Percentiles rank a stretch among this genome's conserved stretches.
Conservation (phyloP, 202 grass and related monocot genomes). For the Tripidium arundinaceum region DNA sequence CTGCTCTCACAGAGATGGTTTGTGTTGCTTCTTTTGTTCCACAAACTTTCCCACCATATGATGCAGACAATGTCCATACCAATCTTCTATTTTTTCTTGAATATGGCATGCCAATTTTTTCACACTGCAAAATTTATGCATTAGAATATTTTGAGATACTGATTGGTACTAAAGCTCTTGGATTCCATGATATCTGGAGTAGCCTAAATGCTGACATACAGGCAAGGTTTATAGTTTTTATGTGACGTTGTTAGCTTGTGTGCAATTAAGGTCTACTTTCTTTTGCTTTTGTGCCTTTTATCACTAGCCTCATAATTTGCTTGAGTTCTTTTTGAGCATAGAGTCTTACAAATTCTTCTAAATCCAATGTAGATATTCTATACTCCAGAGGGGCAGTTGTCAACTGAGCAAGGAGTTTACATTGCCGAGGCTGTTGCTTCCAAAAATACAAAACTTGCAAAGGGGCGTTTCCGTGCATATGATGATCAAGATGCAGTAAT, state of each 20-base stretch:
- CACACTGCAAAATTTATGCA: not conserved
- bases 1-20: not conserved
- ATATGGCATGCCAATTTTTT: not conserved
- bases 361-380: slow-evolving; percentile 68
- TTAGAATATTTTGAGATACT: not conserved
- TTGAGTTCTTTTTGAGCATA: not conserved
- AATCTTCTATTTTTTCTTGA: not conserved
- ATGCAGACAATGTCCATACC: not conserved
- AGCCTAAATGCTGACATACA: not conserved
- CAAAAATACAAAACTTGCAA: slow-evolving; percentile 84
- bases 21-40: slow-evolving; percentile 10
- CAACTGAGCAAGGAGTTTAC: slow-evolving; percentile 88
- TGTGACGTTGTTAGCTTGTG: not conserved
- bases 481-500: slow-evolving; percentile 71
- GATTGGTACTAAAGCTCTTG: not conserved
- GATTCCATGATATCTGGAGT: not conserved
- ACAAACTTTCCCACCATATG: slow-evolving; percentile 7
- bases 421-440: slow-evolving; percentile 70
- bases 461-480: slow-evolving; percentile 89
- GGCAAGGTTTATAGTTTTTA: not conserved
- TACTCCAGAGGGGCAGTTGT: slow-evolving; percentile 81
- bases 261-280: not conserved
- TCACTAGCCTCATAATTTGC: slow-evolving; percentile 5
- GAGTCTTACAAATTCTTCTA: slow-evolving; percentile 30
- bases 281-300: slow-evolving; percentile 24